Conservation (phyloP, 2,329 filamentous ascomycete species). For the Intubia oerlemansii region DNA sequence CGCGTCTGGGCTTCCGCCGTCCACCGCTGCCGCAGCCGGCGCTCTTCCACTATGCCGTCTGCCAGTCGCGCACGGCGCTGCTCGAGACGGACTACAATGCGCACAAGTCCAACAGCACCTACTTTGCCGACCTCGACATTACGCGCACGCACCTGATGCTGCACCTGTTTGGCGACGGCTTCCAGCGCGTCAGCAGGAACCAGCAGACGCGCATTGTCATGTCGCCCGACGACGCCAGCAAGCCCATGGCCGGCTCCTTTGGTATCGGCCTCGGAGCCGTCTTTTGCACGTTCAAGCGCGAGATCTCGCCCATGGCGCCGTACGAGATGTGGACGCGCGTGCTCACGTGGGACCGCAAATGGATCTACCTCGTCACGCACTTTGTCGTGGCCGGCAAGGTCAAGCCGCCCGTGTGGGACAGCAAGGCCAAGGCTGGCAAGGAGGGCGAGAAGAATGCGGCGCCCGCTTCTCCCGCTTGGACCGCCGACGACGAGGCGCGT, state of each 20-base stretch:
- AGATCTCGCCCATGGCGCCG: conserved; percentile 45
- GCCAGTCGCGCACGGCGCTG: conserved; percentile 12
- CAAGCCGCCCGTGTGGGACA: conserved; percentile 30
- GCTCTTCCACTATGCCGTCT: conserved; percentile 17
- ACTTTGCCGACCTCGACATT: conserved; percentile 72
- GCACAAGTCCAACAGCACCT: conserved; percentile 36
- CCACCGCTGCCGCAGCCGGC: conserved; percentile 11
- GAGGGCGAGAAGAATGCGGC: not conserved
- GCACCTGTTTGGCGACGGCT: conserved; percentile 38
- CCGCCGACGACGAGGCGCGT: conserved; percentile 17
- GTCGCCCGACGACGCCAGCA: conserved; percentile 15
- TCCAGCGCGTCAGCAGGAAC: conserved; percentile 29
- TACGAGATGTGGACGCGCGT: conserved; percentile 59
- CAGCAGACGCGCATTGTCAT: conserved; percentile 25
- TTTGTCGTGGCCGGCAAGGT: conserved; percentile 44
- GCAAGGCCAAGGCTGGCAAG: conserved; percentile 11
- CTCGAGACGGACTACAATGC: conserved; percentile 19
- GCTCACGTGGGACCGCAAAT: conserved; percentile 60
- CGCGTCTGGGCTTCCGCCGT: too few species aligned
- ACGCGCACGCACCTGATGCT: conserved; percentile 63
- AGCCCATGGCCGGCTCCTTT: conserved; percentile 29
- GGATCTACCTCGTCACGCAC: conserved; percentile 56
- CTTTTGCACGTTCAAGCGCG: conserved; percentile 49
- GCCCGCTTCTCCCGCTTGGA: too few species aligned
- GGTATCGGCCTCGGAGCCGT: conserved; percentile 52